Evolutionary conservation across 768 basidiomycete genomes (phyloP).

Genomic region (Mrakia blollopis): DNA sequence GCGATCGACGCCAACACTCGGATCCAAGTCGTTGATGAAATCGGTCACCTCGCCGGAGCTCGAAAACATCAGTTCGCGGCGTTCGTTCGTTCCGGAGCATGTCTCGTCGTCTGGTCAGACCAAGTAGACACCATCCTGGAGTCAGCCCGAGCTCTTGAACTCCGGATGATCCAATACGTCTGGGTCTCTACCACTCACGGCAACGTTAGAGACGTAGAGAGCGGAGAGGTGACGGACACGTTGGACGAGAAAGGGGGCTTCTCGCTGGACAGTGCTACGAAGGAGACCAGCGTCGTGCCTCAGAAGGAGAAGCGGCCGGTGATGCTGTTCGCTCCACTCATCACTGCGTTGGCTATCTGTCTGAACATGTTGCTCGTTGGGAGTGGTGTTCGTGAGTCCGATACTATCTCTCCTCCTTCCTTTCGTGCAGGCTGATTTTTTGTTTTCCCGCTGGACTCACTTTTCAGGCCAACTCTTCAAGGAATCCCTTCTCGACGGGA

Average conservation of each 20-base stretch:
- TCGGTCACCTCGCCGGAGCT: constrained; percentile 65
- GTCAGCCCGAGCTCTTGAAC: constrained; percentile 53
- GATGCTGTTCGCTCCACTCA: constrained; percentile 40
- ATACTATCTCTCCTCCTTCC: constrained; percentile 45
- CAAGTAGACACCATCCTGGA: constrained; percentile 68
- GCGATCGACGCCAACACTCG: constrained; percentile 69
- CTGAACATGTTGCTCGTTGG: constrained; percentile 37
- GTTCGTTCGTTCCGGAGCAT: constrained; percentile 78
- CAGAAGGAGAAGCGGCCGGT: constrained; percentile 36
- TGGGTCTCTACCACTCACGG: constrained; percentile 50
- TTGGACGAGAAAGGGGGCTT: too few relatives aligned
- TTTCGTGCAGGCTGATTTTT: background rate
- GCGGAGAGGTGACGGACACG: background rate
- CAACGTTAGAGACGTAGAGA: background rate
- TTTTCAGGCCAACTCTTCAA: constrained; percentile 58
- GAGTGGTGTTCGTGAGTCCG: constrained; percentile 44
- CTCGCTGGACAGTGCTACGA: too few relatives aligned
- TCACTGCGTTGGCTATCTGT: constrained; percentile 40
- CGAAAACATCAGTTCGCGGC: constrained; percentile 90
- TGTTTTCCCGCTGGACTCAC: too few relatives aligned
- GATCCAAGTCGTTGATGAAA: constrained; percentile 76
- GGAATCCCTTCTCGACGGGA: constrained; percentile 64
- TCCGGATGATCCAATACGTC: constrained; percentile 72
- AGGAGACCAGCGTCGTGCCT: too few relatives aligned
- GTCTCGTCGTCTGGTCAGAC: constrained; percentile 82